Base-by-base conservation (phyloP, 2,329 filamentous ascomycete genomes). In the Stylonectria norvegica region DNA sequence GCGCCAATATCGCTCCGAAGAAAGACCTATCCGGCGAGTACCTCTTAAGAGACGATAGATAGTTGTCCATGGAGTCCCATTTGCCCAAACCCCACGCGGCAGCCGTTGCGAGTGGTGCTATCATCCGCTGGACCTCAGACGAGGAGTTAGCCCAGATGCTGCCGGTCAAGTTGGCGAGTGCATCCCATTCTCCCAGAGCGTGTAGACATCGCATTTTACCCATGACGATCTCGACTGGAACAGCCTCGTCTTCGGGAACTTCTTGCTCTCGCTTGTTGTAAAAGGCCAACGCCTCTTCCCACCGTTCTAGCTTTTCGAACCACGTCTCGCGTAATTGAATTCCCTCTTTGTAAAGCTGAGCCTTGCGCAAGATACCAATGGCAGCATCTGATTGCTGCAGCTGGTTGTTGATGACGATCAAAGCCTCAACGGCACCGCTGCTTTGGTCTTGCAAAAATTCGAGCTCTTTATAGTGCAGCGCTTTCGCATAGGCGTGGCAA, bases 361-460 rank as follows among this genome's bases (percentile, higher is more conserved):
- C 93, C 67, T 95, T 95, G 36, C 93, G 83, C 42, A 99, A 74
- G 45, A 99, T 99, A 65, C 93, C 93, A 54, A 99, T 97, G 29
- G 93, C 94, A 20, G 93, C 94, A 66, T 99, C 93, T 6, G 93
- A 96, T 63, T 99, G 93, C 63, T 98, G 93, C 5, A 99, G 78
- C 62, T 98, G 91, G 61, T 99, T 98, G 68, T 99, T 99, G 71
- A 99, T 98, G 48, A 91, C 93, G 56, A 99, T 99, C 44, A 99
- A 73, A 6, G 94, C 94, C 66, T 99, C 93, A 1, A 98, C 93
- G 3, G 91, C 90, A 42, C 86, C 88, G 14, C 89, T 89, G 62
- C 91, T 97, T 63, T 97, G 93, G 61, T 98, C 94, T 53, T 96
- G 91, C 43, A 97, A 80, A 63, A 98, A 99, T 61, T 99, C 94